Evolutionary conservation across 2,329 filamentous ascomycete species (phyloP).

Genomic region (Arthrobotrys megalospora): DNA sequence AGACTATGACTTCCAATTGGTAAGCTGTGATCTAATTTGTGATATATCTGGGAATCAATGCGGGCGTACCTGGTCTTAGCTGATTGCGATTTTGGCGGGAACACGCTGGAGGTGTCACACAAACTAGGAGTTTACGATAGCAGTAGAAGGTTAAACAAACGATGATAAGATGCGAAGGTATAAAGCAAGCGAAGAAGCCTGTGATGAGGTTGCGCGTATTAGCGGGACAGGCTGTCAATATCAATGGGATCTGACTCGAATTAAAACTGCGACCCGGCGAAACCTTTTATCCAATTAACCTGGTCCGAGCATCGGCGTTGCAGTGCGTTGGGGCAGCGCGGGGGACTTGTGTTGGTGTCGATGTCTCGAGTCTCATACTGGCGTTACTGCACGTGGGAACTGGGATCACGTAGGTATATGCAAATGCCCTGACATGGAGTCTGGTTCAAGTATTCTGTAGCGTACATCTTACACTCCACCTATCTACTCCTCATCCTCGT

Average conservation of each 20-base stretch:
- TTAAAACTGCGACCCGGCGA: conserved; percentile 5
- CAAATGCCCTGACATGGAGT: conserved; percentile 16
- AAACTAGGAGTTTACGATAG: background rate
- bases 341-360: conserved; percentile 6
- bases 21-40: background rate
- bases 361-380: background rate
- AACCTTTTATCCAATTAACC: conserved; percentile 54
- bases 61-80: background rate
- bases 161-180: background rate
- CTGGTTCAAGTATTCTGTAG: conserved; percentile 15
- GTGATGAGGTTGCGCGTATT: background rate
- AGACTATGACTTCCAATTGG: background rate
- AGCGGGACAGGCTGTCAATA: conserved; percentile 16
- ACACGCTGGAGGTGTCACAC: conserved; percentile 7
- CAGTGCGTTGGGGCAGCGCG: conserved; percentile 11
- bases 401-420: conserved; percentile 2
- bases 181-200: background rate
- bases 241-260: conserved; percentile 19
- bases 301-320: conserved; percentile 55
- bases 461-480: conserved; percentile 20
- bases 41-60: conserved; percentile 1
- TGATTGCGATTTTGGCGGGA: background rate
- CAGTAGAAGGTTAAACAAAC: background rate
- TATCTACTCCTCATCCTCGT: conserved; percentile 68
- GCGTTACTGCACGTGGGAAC: conserved; percentile 10